Base-by-base conservation (phyloP, 441 rosid species). In the Gossypium davidsonii region DNA sequence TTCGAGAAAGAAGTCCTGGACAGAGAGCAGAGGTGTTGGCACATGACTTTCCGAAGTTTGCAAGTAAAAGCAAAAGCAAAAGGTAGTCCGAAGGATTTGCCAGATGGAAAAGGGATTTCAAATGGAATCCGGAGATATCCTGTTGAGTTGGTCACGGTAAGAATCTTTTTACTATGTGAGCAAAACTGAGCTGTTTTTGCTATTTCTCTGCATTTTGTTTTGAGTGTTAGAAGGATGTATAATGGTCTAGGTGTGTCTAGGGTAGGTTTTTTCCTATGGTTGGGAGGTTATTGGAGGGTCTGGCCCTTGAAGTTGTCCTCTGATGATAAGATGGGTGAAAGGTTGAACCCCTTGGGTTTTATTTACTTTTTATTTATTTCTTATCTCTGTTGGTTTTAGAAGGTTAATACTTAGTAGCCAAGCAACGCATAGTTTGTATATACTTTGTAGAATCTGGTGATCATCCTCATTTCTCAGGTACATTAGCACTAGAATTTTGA, bases 1-100 rank as follows among this genome's bases (percentile, higher is more conserved):
- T 83, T 81, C 80, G 70, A 79, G 71, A 74, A 81, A 76, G 82
- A 79, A 73, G 78, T 78, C 75, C 71, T 82, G 48, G 78, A 81
- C 63, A 85, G 98, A 80, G 99, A 93, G 82, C 90, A 89, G 79
- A 87, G 88, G 83, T 92, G 92, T 68, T 95, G 99, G 99, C 99
- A 95, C 84, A 79, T 91, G 1, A 85, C 83, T 63, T 95, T 95
- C 73, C 90, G 81, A 78, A 89, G 83, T 76, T 81, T 93, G 75
- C 79, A 76, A 39, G 83, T 91, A 55, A 81, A 85, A 80, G 97
- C 92, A 31, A 90, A 84, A 81, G 88, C 92, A 31, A 90, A 84
- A 81, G 88, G 87, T 73, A 76, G 80, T 75, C 87, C 89, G 4
- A 84, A 84, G 72, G 66, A 79, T 65, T 60, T 64, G 55, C 78